phyloP scores from a whole-genome alignment of 2,329 filamentous ascomycete genomes.

The Aspergillus costaricaensis region DNA sequence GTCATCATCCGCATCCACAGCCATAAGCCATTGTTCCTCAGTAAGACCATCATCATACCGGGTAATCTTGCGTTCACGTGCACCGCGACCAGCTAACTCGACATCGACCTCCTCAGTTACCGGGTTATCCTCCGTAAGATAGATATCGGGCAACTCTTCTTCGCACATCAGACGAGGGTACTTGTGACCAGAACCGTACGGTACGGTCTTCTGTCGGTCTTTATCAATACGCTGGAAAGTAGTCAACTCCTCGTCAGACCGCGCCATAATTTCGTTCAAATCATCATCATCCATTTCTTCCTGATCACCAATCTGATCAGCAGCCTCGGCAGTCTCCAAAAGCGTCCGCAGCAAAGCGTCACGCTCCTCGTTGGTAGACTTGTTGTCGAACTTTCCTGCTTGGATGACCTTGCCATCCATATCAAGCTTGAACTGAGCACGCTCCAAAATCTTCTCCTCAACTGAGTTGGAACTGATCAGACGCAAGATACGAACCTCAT shows the following conservation, averaged over 20 bases:
- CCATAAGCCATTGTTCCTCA: conserved; percentile 98
- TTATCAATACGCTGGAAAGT: conserved; percentile 83
- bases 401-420: conserved; percentile 99
- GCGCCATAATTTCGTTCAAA: conserved; percentile 89
- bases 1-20: conserved; percentile 95
- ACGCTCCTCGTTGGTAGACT: conserved; percentile 96
- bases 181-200: conserved; percentile 71
- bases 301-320: conserved; percentile 74
- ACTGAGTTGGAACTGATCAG: conserved; percentile 96
- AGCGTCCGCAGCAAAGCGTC: conserved; percentile 94
- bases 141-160: conserved; percentile 88
- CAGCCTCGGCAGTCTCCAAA: conserved; percentile 74
- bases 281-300: conserved; percentile 99
- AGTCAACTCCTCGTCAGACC: conserved; percentile 75
- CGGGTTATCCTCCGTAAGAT: conserved; percentile 81
- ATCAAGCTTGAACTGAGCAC: conserved; percentile 95
- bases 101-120: conserved; percentile 72
- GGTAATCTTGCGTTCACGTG: conserved; percentile 90
- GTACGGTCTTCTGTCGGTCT: conserved; percentile 64
- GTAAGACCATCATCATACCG: conserved; percentile 96
- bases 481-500: conserved; percentile 94
- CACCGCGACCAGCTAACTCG: conserved; percentile 82
- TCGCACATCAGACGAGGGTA: conserved; percentile 82
- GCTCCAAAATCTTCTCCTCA: conserved; percentile 97
- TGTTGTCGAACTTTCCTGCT: conserved; percentile 98